Evolutionary conservation across 495 filamentous ascomycete genomes (phyloP), one percentile per base, ranked within the genome.

Genomic region (Cercophora sp.): DNA sequence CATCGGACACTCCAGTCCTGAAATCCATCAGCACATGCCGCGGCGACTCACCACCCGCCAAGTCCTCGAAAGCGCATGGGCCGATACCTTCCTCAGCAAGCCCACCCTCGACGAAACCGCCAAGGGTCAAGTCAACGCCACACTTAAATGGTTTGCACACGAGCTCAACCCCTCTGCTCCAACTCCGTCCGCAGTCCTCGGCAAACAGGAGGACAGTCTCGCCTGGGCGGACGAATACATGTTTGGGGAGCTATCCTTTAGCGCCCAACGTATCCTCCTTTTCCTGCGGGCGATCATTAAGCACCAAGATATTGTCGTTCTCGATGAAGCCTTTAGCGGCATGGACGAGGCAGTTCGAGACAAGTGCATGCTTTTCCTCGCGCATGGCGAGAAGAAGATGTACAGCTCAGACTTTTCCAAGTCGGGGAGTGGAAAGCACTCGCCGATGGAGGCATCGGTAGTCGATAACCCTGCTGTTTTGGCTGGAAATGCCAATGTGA

Each of bases 21-120:
- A 98, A 64, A 87, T 96, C 18, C 91, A 96, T 56, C 83, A 86
- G 40, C 89, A 95, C 72, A 96, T 96, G 71, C 93, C 93, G 2
- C 83, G 83, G 37, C 76, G 81, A 26, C 75, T 96, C 43, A 86
- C 83, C 1, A 68, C 96, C 16, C 81, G 88, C 6, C 80, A 85
- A 46, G 79, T 86, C 0, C 61, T 98, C 2, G 88, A 91, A 61
- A 88, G 83, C 35, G 90, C 92, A 1, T 96, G 89, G 79, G 86
- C 89, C 6, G 89, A 96, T 39, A 93, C 93, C 0, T 92, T 94
- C 55, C 73, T 85, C 5, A 73, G 81, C 1, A 82, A 78, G 49
- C 88, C 93, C 0, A 74, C 64, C 8, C 68, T 96, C 0, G 72
- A 78, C 47, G 60, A 73, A 8, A 69, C 78, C 11, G 75, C 78